Base-by-base conservation (phyloP, 139 green algal genomes). In the Pleodorina starrii region DNA sequence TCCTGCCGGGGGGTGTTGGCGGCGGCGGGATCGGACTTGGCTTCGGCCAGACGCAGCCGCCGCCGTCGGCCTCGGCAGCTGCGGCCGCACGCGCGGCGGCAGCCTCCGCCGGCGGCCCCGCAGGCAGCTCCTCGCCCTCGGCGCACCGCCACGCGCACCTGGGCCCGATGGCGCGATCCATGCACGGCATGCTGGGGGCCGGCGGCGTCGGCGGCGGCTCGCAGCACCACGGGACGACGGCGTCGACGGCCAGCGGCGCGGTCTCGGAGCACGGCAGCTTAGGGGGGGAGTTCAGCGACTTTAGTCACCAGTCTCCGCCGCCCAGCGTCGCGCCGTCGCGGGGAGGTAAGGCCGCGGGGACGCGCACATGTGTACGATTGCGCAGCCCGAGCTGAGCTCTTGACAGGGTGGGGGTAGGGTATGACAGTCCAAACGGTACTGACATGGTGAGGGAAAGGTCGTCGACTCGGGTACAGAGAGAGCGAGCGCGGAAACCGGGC, bases 221-320 rank as follows among this genome's bases (percentile, higher is more conserved):
- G 35, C 27, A 40, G 74, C 46, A 46, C 9, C 74, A 82, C 46
- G 72, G 42, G 6, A 32, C 46, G 32, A n/a, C 76, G 9, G 19
- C 48, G 10, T 38, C 5, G 21, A 48, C 76, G 32, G 48, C 76
- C 32, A 68, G 44, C 43, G 44, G 44, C 17, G 66, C 44, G 1
- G 66, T 51, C 6, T 80, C 82, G 23, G 82, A 88, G 46, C 66
- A 68, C 23, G 82, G 82, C 44, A 88, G 82, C 35, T 16, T 88
- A 2, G 82, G 21, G 19, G 82, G 82, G 1, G 82, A 87, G 5
- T 63, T 77, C 29, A 68, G 44, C 32, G 82, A 88, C 68, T 51
- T 80, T 29, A 63, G 81, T 43, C 82, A 88, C 21, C 44, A 71
- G 4, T 88, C 82, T n/a, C 82, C 82, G 82, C 82, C 82, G 43